These are phyloP conservation scores for Fusarium succisae DNA, from an alignment of 2,329 filamentous ascomycete species.

Conservation along the genomic window DNA sequence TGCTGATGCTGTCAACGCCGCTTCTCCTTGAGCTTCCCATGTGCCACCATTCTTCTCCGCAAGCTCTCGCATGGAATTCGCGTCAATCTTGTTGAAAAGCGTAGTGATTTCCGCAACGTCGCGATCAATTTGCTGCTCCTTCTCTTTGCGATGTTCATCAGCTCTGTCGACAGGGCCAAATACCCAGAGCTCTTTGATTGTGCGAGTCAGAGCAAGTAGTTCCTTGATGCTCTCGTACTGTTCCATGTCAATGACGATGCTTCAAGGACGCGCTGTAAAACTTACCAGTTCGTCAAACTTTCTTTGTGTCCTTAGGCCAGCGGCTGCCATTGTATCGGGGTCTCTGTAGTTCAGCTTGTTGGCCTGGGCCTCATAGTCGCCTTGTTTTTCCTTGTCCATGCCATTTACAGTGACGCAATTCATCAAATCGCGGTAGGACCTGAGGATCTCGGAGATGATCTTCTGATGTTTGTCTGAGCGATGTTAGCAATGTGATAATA, in stretches of 20 bases:
- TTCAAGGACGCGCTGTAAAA: neutral
- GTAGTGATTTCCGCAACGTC: constrained; percentile 49
- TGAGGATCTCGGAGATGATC: constrained; percentile 56
- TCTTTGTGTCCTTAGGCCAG: constrained; percentile 56
- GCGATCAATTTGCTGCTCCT: constrained; percentile 49
- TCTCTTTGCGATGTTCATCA: constrained; percentile 48
- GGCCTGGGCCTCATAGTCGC: constrained; percentile 50
- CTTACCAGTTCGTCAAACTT: constrained; percentile 56
- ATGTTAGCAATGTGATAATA: neutral
- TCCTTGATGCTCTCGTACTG: constrained; percentile 57
- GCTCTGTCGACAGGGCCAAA: constrained; percentile 54
- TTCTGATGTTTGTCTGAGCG: constrained; percentile 55
- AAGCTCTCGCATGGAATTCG: constrained; percentile 45
- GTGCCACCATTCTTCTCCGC: constrained; percentile 50
- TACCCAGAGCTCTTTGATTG: constrained; percentile 58
- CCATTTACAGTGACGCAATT: constrained; percentile 55
- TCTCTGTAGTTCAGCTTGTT: constrained; percentile 52
- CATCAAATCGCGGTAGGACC: constrained; percentile 55
- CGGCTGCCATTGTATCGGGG: constrained; percentile 54
- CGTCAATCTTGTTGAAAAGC: constrained; percentile 50
- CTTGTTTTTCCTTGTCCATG: constrained; percentile 50
- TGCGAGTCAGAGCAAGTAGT: constrained; percentile 54
- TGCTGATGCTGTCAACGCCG: neutral
- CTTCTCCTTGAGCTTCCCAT: constrained; percentile 46
- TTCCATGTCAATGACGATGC: neutral